Evolutionary conservation across 2,329 filamentous ascomycete genomes (phyloP).

Genomic region (Diaporthe sp.): DNA sequence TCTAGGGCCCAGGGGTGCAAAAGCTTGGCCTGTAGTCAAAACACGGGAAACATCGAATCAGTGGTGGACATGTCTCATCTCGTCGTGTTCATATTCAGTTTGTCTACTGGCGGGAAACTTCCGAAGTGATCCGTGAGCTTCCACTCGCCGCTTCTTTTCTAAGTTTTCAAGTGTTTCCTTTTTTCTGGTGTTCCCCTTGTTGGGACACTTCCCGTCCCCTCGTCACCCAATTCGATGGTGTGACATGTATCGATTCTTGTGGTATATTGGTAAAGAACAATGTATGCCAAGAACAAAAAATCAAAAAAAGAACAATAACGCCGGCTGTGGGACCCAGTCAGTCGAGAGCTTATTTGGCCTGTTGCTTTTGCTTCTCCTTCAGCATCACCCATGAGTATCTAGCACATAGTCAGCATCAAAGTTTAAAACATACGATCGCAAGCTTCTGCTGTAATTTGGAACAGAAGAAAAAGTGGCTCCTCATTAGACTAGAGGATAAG

Average conservation of each 20-base stretch:
- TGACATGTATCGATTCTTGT: not conserved
- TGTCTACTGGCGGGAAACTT: not conserved
- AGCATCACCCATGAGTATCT: slow-evolving; percentile 65
- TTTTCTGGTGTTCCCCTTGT: not conserved
- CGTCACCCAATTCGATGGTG: not conserved
- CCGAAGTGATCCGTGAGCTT: not conserved
- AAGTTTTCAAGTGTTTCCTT: not conserved
- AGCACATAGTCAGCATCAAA: slow-evolving; percentile 26
- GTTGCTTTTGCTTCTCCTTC: slow-evolving; percentile 53
- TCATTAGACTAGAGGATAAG: not conserved
- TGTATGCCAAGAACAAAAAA: not conserved
- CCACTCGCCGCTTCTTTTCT: not conserved
- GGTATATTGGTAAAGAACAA: not conserved
- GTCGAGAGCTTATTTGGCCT: slow-evolving; percentile 31
- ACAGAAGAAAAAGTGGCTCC: not conserved
- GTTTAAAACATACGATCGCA: not conserved
- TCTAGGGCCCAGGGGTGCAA: not conserved
- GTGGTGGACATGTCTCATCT: not conserved
- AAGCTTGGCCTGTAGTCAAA: not conserved
- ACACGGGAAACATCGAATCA: not conserved
- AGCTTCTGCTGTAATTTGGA: not conserved
- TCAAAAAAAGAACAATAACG: not conserved
- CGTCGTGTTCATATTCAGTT: not conserved
- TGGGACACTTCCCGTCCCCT: not conserved
- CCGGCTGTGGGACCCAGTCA: not conserved